These are phyloP conservation scores for Penicillium daleae DNA, from an alignment of 495 filamentous ascomycete genomes.

Conservation along the genomic window DNA sequence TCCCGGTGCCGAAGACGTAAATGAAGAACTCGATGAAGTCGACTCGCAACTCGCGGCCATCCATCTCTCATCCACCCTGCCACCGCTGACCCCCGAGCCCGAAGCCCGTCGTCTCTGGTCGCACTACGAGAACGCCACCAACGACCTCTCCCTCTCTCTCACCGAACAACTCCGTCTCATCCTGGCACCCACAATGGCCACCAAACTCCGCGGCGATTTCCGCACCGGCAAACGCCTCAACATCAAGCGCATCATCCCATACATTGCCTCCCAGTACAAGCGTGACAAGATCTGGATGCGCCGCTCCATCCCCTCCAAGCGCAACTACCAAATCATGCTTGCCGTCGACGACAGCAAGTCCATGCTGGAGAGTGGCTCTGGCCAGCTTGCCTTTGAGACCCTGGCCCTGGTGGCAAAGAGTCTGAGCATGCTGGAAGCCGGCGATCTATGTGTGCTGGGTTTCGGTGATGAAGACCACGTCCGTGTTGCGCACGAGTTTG, in stretches of 20 bases:
- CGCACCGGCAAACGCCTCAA: slow-evolving; percentile 97
- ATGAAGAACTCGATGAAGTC: slow-evolving; percentile 69
- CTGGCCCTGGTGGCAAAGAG: slow-evolving; percentile 84
- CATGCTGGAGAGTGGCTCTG: slow-evolving; percentile 78
- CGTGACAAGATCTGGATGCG: slow-evolving; percentile 99
- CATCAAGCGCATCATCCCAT: slow-evolving; percentile 98
- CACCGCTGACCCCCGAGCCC: slow-evolving; percentile 46
- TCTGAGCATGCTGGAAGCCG: slow-evolving; percentile 88
- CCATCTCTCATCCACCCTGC: slow-evolving; percentile 59
- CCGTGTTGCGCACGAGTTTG: slow-evolving; percentile 86
- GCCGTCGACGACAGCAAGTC: slow-evolving; percentile 94
- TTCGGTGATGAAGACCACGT: slow-evolving; percentile 79
- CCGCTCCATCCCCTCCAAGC: slow-evolving; percentile 84
- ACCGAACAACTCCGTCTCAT: slow-evolving; percentile 96
- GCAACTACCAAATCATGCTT: slow-evolving; percentile 94
- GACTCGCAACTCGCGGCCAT: slow-evolving; percentile 74
- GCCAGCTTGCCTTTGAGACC: slow-evolving; percentile 83
- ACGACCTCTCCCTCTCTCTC: slow-evolving; percentile 79
- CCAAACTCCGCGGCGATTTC: slow-evolving; percentile 95
- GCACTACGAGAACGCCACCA: slow-evolving; percentile 79
- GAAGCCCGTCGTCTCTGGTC: slow-evolving; percentile 84
- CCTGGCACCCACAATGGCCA: slow-evolving; percentile 89
- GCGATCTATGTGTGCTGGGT: slow-evolving; percentile 83
- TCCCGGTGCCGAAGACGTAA: slow-evolving; percentile 47
- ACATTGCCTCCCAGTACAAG: slow-evolving; percentile 96